Evolutionary conservation across 306 rosid species (phyloP), one percentile per base, ranked within the genome.

Genomic region (Vigna mungo): DNA sequence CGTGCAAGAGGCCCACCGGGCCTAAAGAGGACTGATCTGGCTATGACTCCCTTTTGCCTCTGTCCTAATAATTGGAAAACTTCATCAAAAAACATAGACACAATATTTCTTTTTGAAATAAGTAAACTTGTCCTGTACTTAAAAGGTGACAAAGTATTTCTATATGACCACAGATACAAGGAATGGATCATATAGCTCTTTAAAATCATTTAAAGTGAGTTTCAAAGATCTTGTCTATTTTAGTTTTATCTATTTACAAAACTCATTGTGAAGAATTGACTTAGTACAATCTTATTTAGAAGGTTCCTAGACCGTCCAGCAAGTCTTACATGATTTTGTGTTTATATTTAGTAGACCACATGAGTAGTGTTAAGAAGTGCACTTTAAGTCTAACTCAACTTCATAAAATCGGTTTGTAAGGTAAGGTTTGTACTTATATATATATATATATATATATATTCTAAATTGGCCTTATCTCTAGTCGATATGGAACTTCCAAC

Each of bases 41-140:
- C 87, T 84, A 90, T 84, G 78, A 95, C 83, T 71, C 94, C 99
- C 86, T 87, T 95, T 83, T 95, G 97, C 85, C 88, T 90, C 99
- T 95, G 97, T 93, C 91, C 92, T 90, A 92, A 87, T 84, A 61
- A 78, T 77, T 63, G 82, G 46, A 83, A 74, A 86, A 80, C 63
- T 75, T 85, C 7, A 83, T 90, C 86, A 89, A 85, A 54, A 77
- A 72, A 72, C 16, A 67, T 75, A 21, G 62, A 44, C 32, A 74
- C 56, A 59, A 74, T 63, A 80, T 49, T 60, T 43, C 64, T 16
- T 20, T 25, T 85, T 47, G 10, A 62, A 60, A 78, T 52, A 49
- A 39, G 63, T 47, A 44, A 37, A 69, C 47, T 37, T 61, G 11
- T 32, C 23, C 23, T 68, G 17, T 51, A 76, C 82, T 17, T 53